Evolutionary conservation across 768 basidiomycete genomes (phyloP).

Genomic region (Termitomyces sp.): DNA sequence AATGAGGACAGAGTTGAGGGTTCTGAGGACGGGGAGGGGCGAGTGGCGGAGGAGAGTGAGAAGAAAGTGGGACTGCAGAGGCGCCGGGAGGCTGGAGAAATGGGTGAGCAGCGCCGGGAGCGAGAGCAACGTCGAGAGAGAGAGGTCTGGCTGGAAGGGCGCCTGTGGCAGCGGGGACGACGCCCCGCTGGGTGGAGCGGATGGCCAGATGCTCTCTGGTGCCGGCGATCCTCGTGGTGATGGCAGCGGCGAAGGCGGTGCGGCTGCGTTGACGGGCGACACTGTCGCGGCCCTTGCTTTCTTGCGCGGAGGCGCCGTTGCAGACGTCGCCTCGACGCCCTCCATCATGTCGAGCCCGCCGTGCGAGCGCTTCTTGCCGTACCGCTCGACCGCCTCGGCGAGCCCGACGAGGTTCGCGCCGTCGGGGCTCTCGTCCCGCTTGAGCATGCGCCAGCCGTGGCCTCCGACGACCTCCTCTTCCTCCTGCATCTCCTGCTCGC

Average conservation of each 20-base stretch:
- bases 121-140: conserved; percentile 79
- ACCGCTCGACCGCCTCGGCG: conserved; percentile 78
- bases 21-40: conserved; percentile 85
- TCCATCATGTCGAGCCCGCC: conserved; percentile 50
- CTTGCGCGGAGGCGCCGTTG: conserved; percentile 65
- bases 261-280: conserved; percentile 64
- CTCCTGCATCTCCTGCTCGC: conserved; percentile 63
- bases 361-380: conserved; percentile 80
- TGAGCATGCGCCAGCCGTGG: conserved; percentile 71
- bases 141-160: conserved; percentile 77
- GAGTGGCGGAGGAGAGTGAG: conserved; percentile 91
- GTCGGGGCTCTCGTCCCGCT: conserved; percentile 53
- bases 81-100: conserved; percentile 73
- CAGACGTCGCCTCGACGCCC: conserved; percentile 38
- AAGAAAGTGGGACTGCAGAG: conserved; percentile 89
- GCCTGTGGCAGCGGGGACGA: conserved; percentile 65
- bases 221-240: conserved; percentile 84
- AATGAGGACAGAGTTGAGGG: conserved; percentile 81
- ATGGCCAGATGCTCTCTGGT: conserved; percentile 73
- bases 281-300: conserved; percentile 65
- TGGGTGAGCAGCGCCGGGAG: conserved; percentile 79
- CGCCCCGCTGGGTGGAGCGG: conserved; percentile 73
- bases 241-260: conserved; percentile 79
- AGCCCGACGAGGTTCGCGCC: conserved; percentile 54
- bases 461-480: conserved; percentile 65